phyloP scores from a whole-genome alignment of 2,329 filamentous ascomycete species.

The Nemania sp. region DNA sequence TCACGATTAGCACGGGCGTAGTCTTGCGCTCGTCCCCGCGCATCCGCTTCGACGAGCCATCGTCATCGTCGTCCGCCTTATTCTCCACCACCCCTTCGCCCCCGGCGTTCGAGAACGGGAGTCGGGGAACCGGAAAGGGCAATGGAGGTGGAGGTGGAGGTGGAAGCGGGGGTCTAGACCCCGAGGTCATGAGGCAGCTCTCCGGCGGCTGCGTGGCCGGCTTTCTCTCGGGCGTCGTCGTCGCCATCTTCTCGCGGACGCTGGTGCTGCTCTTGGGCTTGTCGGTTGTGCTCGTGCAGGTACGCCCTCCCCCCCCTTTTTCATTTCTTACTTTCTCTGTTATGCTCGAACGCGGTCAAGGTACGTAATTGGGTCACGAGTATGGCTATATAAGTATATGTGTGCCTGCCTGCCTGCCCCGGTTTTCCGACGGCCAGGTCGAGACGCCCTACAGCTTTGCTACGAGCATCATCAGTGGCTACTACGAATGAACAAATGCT shows the following conservation, averaged over 20 bases:
- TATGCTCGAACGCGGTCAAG: neutral
- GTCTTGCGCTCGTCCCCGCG: constrained; percentile 27
- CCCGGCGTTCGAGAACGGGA: neutral
- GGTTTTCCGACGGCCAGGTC: too few relatives aligned
- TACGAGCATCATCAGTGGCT: too few relatives aligned
- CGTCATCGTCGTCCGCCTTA: constrained; percentile 1
- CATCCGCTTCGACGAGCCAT: constrained; percentile 28
- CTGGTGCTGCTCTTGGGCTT: constrained; percentile 70
- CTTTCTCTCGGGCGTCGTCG: constrained; percentile 64
- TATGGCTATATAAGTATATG: too few relatives aligned
- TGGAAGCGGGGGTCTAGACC: constrained; percentile 33
- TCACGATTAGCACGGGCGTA: constrained; percentile 42
- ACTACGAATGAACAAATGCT: neutral
- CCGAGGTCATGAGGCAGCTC: constrained; percentile 52
- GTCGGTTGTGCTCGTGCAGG: constrained; percentile 66
- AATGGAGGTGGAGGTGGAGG: constrained; percentile 4
- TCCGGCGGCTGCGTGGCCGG: constrained; percentile 60
- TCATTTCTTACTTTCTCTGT: neutral
- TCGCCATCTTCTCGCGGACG: constrained; percentile 72
- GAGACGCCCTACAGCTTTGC: too few relatives aligned
- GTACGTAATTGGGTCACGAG: too few relatives aligned
- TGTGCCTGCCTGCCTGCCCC: too few relatives aligned
- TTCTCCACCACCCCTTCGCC: constrained; percentile 27
- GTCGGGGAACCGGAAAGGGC: too few relatives aligned
- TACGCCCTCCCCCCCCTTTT: constrained; percentile 36